Evolutionary conservation across 352 stramenopile genomes (phyloP).

Genomic region (Blastocystis sp.): DNA sequence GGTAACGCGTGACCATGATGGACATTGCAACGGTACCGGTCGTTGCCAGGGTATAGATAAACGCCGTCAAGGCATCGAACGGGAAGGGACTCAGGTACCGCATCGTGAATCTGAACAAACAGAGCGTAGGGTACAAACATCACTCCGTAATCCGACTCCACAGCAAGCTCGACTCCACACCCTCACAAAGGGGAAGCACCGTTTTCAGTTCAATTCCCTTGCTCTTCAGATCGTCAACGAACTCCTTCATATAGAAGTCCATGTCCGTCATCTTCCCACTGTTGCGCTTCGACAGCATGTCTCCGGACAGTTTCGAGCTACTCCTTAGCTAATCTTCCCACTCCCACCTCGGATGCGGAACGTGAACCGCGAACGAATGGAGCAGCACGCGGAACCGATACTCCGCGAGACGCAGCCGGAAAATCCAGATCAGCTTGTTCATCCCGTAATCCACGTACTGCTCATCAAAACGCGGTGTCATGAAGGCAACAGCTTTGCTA

Average conservation of each 20-base stretch:
- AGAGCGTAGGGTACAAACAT: not conserved
- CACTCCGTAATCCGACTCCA: not conserved
- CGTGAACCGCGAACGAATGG: constrained; percentile 50
- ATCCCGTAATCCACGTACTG: constrained; percentile 57
- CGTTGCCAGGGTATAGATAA: constrained; percentile 26
- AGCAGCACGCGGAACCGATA: constrained; percentile 33
- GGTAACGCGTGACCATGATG: constrained; percentile 5
- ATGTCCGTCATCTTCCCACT: constrained; percentile 20
- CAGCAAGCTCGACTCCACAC: not conserved
- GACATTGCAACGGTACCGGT: constrained; percentile 16
- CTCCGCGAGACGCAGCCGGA: constrained; percentile 9
- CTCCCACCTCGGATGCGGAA: constrained; percentile 46
- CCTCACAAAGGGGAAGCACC: constrained; percentile 29
- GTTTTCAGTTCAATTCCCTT: not conserved
- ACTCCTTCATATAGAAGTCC: constrained; percentile 49
- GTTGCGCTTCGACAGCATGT: constrained; percentile 1
- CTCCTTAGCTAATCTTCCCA: not conserved
- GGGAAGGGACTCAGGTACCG: not conserved
- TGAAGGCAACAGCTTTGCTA: not conserved
- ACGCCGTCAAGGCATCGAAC: not conserved
- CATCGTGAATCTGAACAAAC: constrained; percentile 11
- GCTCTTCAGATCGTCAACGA: not conserved
- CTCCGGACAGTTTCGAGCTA: not conserved
- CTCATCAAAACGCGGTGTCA: constrained; percentile 36
- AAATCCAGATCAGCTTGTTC: constrained; percentile 69